These are phyloP conservation scores for Fusarium udum DNA, from an alignment of 2,329 filamentous ascomycete species.

Conservation along the genomic window DNA sequence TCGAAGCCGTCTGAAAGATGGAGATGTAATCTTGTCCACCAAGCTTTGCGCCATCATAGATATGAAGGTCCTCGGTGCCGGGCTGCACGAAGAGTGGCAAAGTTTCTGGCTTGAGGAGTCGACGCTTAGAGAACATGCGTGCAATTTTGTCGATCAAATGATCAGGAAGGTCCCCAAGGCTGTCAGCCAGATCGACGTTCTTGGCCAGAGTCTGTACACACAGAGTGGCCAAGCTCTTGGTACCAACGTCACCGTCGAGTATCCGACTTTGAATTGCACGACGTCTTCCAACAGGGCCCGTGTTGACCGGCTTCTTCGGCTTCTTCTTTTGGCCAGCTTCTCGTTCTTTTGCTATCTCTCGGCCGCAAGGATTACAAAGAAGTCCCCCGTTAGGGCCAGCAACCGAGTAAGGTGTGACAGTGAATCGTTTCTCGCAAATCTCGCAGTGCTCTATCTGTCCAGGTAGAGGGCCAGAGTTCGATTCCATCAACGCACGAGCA, in stretches of 20 bases:
- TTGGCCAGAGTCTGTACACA: constrained; percentile 71
- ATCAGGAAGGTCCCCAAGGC: constrained; percentile 67
- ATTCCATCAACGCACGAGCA: constrained; percentile 58
- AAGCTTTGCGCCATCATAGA: constrained; percentile 72
- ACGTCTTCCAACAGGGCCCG: constrained; percentile 66
- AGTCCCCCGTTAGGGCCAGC: constrained; percentile 84
- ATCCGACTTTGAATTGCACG: constrained; percentile 85
- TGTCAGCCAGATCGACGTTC: constrained; percentile 70
- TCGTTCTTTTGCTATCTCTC: constrained; percentile 73
- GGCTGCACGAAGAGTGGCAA: constrained; percentile 67
- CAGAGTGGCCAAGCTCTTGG: constrained; percentile 73
- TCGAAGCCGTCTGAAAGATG: constrained; percentile 80
- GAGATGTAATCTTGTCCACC: constrained; percentile 79
- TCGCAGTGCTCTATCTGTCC: constrained; percentile 92
- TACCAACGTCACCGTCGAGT: constrained; percentile 78
- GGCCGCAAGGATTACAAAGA: constrained; percentile 85
- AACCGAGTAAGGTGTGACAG: constrained; percentile 89
- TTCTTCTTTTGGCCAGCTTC: constrained; percentile 51
- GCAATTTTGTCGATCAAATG: constrained; percentile 67
- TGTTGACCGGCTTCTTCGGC: constrained; percentile 60
- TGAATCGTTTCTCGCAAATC: constrained; percentile 86
- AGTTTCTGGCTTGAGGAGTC: constrained; percentile 63
- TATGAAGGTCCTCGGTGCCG: constrained; percentile 58
- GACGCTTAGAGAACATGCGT: constrained; percentile 67
- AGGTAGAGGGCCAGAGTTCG: constrained; percentile 66